Base-by-base conservation (phyloP, 164 flowering plant genomes). In the Kingdonia uniflora region DNA sequence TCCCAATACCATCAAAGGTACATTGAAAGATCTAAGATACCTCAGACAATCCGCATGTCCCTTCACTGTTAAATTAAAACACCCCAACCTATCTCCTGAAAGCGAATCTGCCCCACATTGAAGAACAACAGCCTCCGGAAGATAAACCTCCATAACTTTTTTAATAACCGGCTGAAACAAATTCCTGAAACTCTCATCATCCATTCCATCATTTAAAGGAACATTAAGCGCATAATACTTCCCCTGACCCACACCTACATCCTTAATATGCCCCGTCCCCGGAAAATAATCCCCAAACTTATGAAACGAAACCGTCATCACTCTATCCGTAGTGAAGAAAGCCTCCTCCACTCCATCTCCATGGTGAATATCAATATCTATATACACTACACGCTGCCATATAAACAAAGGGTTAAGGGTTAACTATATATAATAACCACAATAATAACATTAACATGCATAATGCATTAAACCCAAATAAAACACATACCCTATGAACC, bases 291-390 rank as follows among this genome's bases (percentile, higher is more conserved):
- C 88, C 19, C 96, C 94, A 69, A 69, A 84, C 64, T 84, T 87
- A 57, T 87, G 94, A 62, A 87, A 87, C 25, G 92, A 87, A 22
- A 84, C 94, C 5, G 87, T 87, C 96, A 87, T 84, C 16, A 87
- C 94, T 61, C 90, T 71, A 57, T 84, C 87, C 19, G 96, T 87
- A 15, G 84, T 74, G 68, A 60, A 87, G 65, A 87, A 87, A 22
- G 90, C 94, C 67, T 86, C 91, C 67, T 87, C 96, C 6, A 87
- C 92, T 29, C 96, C 96, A 71, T 87, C 89, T 61, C 89, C 96
- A 56, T 85, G 95, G 69, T 88, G 94, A 46, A 87, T 69, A 57
- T 84, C 94, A 59, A 87, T 87, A 64, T 84, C 92, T 2, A 87
- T 73, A 62, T 84, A 87, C 29, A 87, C 64, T 6, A 87, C 95